Evolutionary conservation across 805 yeast genomes (phyloP).

Genomic region (Pichia phayaonensis): DNA sequence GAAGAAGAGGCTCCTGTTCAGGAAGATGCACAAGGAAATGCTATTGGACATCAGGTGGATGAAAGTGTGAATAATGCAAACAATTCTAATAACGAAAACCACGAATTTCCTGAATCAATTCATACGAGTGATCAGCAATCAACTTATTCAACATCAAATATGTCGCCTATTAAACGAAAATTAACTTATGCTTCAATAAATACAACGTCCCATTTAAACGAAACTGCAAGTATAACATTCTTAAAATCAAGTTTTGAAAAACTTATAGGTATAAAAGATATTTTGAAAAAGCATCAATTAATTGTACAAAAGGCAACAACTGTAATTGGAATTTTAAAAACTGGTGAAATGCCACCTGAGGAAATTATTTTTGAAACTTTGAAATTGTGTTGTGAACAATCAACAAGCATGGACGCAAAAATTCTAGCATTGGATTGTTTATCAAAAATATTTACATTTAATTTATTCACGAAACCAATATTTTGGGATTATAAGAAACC

Average conservation of each 20-base stretch:
- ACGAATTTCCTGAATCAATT: neutral
- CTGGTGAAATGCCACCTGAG: slow-evolving; percentile 35
- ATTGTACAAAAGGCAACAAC: slow-evolving; percentile 32
- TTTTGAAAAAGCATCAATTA: slow-evolving; percentile 36
- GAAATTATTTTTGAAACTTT: slow-evolving; percentile 70
- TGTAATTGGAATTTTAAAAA: slow-evolving; percentile 36
- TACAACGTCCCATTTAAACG: slow-evolving; percentile 8
- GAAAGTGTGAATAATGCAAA: neutral
- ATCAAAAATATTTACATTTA: slow-evolving; percentile 83
- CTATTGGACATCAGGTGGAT: neutral
- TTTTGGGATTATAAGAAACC: slow-evolving; percentile 37
- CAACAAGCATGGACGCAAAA: slow-evolving; percentile 54
- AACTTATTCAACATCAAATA: slow-evolving; percentile 1
- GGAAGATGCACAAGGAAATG: neutral
- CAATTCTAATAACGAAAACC: neutral
- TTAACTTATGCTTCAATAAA: neutral
- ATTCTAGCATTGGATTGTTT: slow-evolving; percentile 75
- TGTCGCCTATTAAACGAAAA: slow-evolving; percentile 5
- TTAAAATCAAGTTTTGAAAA: slow-evolving; percentile 27
- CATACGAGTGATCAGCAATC: slow-evolving; percentile 7
- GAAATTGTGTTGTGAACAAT: slow-evolving; percentile 63
- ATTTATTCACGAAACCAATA: slow-evolving; percentile 55
- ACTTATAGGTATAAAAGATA: slow-evolving; percentile 25
- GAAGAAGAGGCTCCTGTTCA: neutral
- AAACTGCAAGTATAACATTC: slow-evolving; percentile 23